A percentile compares a stretch with the other conserved stretches of the same genome.
Conservation (phyloP, 2,329 filamentous ascomycete species). For the Aspergillus versicolor region DNA sequence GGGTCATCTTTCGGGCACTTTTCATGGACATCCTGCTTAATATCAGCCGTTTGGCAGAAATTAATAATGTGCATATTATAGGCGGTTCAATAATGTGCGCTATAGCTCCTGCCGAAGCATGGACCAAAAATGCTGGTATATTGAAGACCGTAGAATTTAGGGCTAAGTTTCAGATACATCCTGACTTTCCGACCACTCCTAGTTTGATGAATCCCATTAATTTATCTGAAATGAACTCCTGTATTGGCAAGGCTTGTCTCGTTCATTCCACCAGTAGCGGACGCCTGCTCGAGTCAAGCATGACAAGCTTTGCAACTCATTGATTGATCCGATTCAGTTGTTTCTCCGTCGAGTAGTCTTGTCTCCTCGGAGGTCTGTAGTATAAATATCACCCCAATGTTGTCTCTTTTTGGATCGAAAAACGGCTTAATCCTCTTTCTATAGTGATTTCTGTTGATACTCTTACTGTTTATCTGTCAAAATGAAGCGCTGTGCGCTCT, state of each 20-base stretch:
- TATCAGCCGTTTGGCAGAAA: too few relatives aligned
- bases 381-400: not conserved
- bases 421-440: not conserved
- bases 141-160: not conserved
- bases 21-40: not conserved
- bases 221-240: not conserved
- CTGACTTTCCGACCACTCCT: not conserved
- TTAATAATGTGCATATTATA: too few relatives aligned
- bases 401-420: too few relatives aligned
- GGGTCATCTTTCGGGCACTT: not conserved
- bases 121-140: too few relatives aligned
- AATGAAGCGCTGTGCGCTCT: constrained; percentile 27
- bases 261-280: not conserved
- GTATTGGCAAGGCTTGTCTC: constrained; percentile 1
- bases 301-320: not conserved
- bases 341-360: not conserved
- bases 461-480: not conserved
- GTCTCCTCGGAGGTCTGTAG: not conserved
- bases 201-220: not conserved
- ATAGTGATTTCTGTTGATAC: not conserved
- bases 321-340: not conserved
- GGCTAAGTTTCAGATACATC: constrained; percentile 1
- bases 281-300: not conserved
- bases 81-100: too few relatives aligned
- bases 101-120: too few relatives aligned